Evolutionary conservation across 2,329 filamentous ascomycete species (phyloP).

Genomic region (Arthrobotrys megalospora): DNA sequence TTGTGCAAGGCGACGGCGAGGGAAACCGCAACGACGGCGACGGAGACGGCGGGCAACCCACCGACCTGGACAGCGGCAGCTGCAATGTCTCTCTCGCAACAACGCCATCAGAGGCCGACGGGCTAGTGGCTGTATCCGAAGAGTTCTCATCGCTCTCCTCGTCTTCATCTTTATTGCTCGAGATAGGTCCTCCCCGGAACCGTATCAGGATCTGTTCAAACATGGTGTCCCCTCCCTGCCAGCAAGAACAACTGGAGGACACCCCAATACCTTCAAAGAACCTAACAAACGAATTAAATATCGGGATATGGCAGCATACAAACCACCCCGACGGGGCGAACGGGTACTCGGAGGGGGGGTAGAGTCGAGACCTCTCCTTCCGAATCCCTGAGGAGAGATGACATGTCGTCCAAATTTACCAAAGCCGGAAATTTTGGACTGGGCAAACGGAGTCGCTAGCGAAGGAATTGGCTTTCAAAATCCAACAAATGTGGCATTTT

Average conservation of each 20-base stretch:
- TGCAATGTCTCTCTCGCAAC: constrained; percentile 41
- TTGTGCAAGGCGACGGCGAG: constrained; percentile 26
- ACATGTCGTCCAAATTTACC: constrained; percentile 61
- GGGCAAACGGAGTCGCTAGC: constrained; percentile 55
- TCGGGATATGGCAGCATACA: constrained; percentile 37
- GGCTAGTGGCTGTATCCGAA: constrained; percentile 55
- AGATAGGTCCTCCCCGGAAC: constrained; percentile 57
- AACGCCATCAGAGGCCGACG: constrained; percentile 34
- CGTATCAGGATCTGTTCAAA: constrained; percentile 61
- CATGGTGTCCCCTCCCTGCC: constrained; percentile 26
- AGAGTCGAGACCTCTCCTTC: constrained; percentile 55
- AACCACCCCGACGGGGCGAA: constrained; percentile 52
- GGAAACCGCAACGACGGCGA: constrained; percentile 55
- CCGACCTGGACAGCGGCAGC: constrained; percentile 45
- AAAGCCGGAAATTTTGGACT: constrained; percentile 60
- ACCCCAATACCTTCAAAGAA: constrained; percentile 3
- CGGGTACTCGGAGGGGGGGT: constrained; percentile 47
- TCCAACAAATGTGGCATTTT: constrained; percentile 31
- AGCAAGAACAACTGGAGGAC: constrained; percentile 16
- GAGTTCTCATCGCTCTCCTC: constrained; percentile 58
- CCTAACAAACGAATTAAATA: constrained; percentile 17
- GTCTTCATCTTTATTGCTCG: constrained; percentile 52
- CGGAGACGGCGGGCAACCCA: constrained; percentile 47
- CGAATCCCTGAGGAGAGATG: constrained; percentile 61
- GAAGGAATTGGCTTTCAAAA: constrained; percentile 22